Evolutionary conservation across 73 alveolate genomes (phyloP).

Genomic region (Urostyla sp.): DNA sequence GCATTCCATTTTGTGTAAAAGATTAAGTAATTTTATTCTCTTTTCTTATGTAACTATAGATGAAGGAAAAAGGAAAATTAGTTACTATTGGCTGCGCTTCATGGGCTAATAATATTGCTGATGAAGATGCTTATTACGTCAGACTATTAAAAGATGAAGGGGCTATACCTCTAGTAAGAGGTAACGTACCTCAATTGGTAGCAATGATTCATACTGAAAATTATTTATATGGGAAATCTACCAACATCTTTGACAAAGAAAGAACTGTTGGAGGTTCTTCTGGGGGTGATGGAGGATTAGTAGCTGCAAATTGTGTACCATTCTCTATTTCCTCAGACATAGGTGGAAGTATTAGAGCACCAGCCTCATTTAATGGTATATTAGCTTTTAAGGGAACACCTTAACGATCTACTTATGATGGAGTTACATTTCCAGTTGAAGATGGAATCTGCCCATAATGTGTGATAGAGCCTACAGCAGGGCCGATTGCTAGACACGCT

Average conservation of each 20-base stretch:
- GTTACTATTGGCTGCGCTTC: slow-evolving; percentile 68
- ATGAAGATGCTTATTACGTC: slow-evolving; percentile 70
- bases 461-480: neutral
- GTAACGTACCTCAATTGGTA: slow-evolving; percentile 80
- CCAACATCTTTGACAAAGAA: slow-evolving; percentile 72
- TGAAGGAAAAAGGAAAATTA: slow-evolving; percentile 48
- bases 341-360: slow-evolving; percentile 82
- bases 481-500: neutral
- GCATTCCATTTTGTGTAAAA: slow-evolving; percentile 84
- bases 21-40: no score
- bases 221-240: slow-evolving; percentile 69
- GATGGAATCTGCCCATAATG: neutral
- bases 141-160: slow-evolving; percentile 71
- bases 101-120: neutral
- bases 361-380: slow-evolving; percentile 80
- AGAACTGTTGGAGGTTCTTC: slow-evolving; percentile 86
- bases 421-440: neutral
- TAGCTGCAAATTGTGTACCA: slow-evolving; percentile 71
- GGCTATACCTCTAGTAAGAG: slow-evolving; percentile 84
- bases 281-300: slow-evolving; percentile 85
- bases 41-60: no score
- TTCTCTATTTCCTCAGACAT: slow-evolving; percentile 78
- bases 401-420: slow-evolving; percentile 55
- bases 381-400: slow-evolving; percentile 79
- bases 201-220: slow-evolving; percentile 74